Evolutionary conservation across 495 filamentous ascomycete genomes (phyloP).

Genomic region (Podospora comata): DNA sequence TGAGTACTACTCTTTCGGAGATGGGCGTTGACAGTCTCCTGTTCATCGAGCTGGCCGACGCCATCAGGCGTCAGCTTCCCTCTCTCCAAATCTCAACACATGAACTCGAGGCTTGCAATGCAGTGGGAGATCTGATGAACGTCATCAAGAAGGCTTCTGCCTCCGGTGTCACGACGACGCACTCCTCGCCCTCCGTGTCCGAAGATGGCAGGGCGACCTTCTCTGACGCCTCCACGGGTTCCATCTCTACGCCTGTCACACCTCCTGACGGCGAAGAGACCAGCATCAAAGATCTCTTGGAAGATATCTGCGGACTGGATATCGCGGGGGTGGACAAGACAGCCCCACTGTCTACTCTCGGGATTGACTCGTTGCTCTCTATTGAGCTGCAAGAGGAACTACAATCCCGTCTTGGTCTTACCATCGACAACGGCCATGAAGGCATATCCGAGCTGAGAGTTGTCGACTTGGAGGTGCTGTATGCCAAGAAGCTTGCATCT

Average conservation of each 20-base stretch:
- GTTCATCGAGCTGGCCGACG: background rate
- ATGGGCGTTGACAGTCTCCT: background rate
- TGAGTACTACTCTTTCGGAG: background rate
- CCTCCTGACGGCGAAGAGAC: background rate
- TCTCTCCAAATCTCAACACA: background rate
- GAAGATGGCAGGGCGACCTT: background rate
- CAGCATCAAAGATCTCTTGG: background rate
- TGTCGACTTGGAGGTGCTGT: background rate
- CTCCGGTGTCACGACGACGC: background rate
- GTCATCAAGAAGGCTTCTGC: background rate
- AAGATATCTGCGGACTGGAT: background rate
- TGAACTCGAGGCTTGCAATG: background rate
- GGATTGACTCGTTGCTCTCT: background rate
- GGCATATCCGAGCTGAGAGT: background rate
- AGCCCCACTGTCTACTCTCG: background rate
- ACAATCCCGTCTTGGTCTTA: background rate
- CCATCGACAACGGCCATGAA: background rate
- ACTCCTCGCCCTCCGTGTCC: background rate
- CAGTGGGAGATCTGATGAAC: background rate
- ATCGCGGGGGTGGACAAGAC: background rate
- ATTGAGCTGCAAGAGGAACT: background rate
- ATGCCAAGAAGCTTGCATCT: background rate
- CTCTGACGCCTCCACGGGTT: background rate
- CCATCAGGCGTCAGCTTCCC: background rate
- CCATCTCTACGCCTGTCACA: background rate